Evolutionary conservation across 495 filamentous ascomycete genomes (phyloP).

Genomic region (Penicillium silybi): DNA sequence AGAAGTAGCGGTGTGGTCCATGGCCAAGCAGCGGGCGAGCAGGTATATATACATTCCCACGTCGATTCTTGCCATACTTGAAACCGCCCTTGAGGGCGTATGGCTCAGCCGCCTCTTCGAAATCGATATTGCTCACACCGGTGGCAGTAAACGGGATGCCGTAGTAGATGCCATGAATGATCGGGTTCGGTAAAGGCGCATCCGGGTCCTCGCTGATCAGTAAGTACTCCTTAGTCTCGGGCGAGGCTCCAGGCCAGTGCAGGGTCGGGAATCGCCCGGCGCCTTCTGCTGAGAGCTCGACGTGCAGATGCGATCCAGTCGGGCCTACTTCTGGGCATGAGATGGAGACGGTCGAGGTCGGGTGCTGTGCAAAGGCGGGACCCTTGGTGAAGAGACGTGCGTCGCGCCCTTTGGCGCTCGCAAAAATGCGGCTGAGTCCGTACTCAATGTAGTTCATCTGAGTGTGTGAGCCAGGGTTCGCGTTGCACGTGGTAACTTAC

Average conservation of each 20-base stretch:
- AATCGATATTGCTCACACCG: slow-evolving; percentile 34
- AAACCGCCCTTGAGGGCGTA: slow-evolving; percentile 41
- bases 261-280: slow-evolving; percentile 40
- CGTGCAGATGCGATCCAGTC: slow-evolving; percentile 34
- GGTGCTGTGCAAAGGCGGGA: slow-evolving; percentile 37
- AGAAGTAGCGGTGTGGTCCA: slow-evolving; percentile 50
- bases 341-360: slow-evolving; percentile 40
- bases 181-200: slow-evolving; percentile 41
- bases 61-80: slow-evolving; percentile 40
- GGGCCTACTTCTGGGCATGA: slow-evolving; percentile 43
- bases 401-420: slow-evolving; percentile 38
- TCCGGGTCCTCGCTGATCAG: slow-evolving; percentile 50
- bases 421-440: slow-evolving; percentile 28
- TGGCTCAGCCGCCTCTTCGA: slow-evolving; percentile 20
- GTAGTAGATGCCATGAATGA: slow-evolving; percentile 45
- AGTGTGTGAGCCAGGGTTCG: not conserved
- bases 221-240: slow-evolving; percentile 42
- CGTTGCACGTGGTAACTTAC: slow-evolving; percentile 3
- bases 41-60: slow-evolving; percentile 34
- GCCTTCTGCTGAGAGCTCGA: slow-evolving; percentile 41
- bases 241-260: slow-evolving; percentile 34
- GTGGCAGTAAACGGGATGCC: slow-evolving; percentile 37
- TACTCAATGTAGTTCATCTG: slow-evolving; percentile 34
- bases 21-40: slow-evolving; percentile 42
- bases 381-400: slow-evolving; percentile 43